Base-by-base conservation (phyloP, 257 asterid species). In the Buddleja alternifolia region DNA sequence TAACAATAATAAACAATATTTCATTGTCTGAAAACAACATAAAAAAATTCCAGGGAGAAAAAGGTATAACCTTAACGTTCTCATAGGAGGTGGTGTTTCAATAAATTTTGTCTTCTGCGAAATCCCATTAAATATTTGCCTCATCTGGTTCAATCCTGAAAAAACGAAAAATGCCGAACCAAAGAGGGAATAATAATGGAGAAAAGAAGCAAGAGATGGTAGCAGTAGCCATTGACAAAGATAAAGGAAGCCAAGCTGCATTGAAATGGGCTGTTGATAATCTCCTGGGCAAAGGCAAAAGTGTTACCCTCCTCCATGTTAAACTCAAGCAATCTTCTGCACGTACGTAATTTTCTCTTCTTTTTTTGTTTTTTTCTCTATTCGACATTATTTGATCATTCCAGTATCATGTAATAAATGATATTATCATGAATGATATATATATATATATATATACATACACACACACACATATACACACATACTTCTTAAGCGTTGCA, bases 201-300 rank as follows among this genome's bases (percentile, higher is more conserved):
- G 89, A 85, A 19, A 83, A 72, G 73, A 82, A 56, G 59, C 83
- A 71, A 34, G 95, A 82, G 60, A 70, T 67, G 73, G 90, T 88
- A 1, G 95, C 76, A 12, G 92, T 90, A 14, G 97, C 96, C 51
- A 91, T 91, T 3, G 96, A 94, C 74, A 94, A 87, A 71, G 96
- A 91, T 63, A 94, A 94, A 82, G 90, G 85, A 15, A 94, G 99
- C 92, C 97, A 91, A 74, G 77, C 75, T 81, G 97, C 97, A 15
- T 63, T 94, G 81, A 94, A 89, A 91, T 94, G 99, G 99, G 97
- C 97, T n/a, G 86, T 83, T 37, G 99, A 94, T 45, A 39, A 82
- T 83, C 86, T 91, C 70, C 75, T 89, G 69, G 79, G 79, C 73
- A 91, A 79, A 73, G 96, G 93, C 75, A 85, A 89, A 85, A 52